Evolutionary conservation across 805 yeast genomes (phyloP).

Genomic region (Kuraishia piskuri): DNA sequence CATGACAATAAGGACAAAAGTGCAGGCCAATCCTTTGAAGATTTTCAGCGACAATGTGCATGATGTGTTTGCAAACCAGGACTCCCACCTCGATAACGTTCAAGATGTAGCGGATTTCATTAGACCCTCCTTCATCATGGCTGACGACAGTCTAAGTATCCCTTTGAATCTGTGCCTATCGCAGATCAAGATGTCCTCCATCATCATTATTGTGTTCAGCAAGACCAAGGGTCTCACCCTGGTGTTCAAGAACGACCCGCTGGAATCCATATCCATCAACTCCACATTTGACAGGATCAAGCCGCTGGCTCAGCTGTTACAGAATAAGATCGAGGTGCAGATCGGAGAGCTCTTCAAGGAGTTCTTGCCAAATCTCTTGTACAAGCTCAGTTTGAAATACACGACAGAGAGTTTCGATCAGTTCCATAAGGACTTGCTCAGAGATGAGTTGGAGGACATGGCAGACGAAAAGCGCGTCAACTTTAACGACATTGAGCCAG

Average conservation of each 20-base stretch:
- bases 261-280: slow-evolving; percentile 72
- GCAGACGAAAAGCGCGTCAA: slow-evolving; percentile 28
- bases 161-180: slow-evolving; percentile 73
- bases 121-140: slow-evolving; percentile 57
- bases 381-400: slow-evolving; percentile 65
- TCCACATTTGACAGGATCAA: slow-evolving; percentile 84
- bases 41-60: slow-evolving; percentile 37
- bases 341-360: slow-evolving; percentile 76
- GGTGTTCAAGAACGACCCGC: slow-evolving; percentile 84
- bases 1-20: slow-evolving; percentile 66
- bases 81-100: slow-evolving; percentile 10
- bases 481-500: slow-evolving; percentile 44
- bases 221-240: slow-evolving; percentile 77
- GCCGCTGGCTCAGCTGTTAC: slow-evolving; percentile 76
- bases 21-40: slow-evolving; percentile 77
- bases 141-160: slow-evolving; percentile 61
- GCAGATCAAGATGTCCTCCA: slow-evolving; percentile 66
- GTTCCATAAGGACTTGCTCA: slow-evolving; percentile 24
- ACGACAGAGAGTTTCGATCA: slow-evolving; percentile 30
- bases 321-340: slow-evolving; percentile 74
- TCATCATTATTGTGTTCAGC: slow-evolving; percentile 76
- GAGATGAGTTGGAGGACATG: slow-evolving; percentile 19
- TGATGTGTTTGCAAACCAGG: slow-evolving; percentile 17
- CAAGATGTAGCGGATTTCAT: slow-evolving; percentile 39
- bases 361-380: slow-evolving; percentile 72